Conservation (phyloP, 306 rosid genomes). For the Cicer arietinum region DNA sequence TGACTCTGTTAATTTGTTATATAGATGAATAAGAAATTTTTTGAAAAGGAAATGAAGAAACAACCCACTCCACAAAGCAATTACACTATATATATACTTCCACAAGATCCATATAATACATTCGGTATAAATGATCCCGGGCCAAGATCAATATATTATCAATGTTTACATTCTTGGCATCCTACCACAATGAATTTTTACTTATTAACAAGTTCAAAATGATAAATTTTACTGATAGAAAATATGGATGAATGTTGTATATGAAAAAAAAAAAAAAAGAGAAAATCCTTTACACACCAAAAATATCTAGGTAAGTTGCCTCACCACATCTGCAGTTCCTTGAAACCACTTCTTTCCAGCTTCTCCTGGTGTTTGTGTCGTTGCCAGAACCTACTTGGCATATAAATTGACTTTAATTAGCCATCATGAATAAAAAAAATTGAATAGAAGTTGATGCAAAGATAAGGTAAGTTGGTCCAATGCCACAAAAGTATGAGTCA, state of each 20-base stretch:
- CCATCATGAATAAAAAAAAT: conserved; percentile 26
- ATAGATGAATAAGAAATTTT: conserved; percentile 38
- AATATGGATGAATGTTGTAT: neutral
- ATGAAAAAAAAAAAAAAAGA: neutral
- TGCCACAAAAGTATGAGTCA: too few relatives aligned
- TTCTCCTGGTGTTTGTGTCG: conserved; percentile 95
- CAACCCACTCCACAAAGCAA: neutral
- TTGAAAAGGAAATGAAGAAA: conserved; percentile 27
- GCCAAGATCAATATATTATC: conserved; percentile 85
- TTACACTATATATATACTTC: conserved; percentile 56
- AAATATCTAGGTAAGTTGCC: conserved; percentile 92
- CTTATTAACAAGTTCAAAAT: conserved; percentile 19
- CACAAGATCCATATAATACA: conserved; percentile 91
- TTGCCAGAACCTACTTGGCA: conserved; percentile 87
- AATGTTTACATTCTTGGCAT: conserved; percentile 70
- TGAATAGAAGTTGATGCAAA: too few relatives aligned
- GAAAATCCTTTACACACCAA: conserved; percentile 60
- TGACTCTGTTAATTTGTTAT: conserved; percentile 67
- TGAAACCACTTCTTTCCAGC: conserved; percentile 94
- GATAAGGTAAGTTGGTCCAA: too few relatives aligned
- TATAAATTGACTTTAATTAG: conserved; percentile 24
- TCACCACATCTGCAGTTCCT: conserved; percentile 99
- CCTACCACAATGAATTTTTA: conserved; percentile 57
- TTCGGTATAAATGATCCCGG: conserved; percentile 94
- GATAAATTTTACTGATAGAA: neutral